Base-by-base conservation (phyloP, 192 early-diverging fungal species). In the Radiomyces spectabilis region DNA sequence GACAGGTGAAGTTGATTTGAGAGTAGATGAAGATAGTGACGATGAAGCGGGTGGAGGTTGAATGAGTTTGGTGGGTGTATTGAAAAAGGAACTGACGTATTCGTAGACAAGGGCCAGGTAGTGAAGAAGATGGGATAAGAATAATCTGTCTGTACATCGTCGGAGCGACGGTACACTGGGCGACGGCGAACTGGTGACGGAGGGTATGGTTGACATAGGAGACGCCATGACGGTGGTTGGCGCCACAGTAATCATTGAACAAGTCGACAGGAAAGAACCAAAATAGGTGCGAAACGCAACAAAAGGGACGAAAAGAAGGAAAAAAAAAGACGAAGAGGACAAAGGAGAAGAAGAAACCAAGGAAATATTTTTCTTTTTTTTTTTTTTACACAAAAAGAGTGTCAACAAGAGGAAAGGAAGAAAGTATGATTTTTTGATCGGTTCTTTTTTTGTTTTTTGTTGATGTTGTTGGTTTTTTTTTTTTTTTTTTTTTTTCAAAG, bases 81-180 rank as follows among this genome's bases (percentile, higher is more conserved):
- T 48, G 12, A 54, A 52, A 10, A 52, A 40, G 2, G 35, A 22
- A 18, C 30, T 27, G 24, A 54, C 25, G 29, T 27, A 54, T 25
- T 42, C 52, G 7, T 54, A 54, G 18, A 41, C 40, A 4, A 54
- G 39, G 4, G 52, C 5, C 9, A 54, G 24, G 42, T 41, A 54
- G 29, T 42, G 52, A 27, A 24, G 42, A 10, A 54, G 18, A 38
- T 24, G 39, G 12, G 9, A 18, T 13, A 52, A 12, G 22, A 52
- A 9, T 26, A 52, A 9, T 34, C 27, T 35, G 32, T 26, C 8
- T 52, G 19, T 52, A 24, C 37, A 19, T 2, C 18, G 32, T 24
- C 27, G 31, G n/a, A 38, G 7, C 39, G 39, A 7, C 39, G 21
- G 15, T 40, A 19, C 39, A n/a, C n/a, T n/a, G n/a, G n/a, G n/a